phyloP scores from a whole-genome alignment of 345 rosid genomes.

The Citrus australasica region DNA sequence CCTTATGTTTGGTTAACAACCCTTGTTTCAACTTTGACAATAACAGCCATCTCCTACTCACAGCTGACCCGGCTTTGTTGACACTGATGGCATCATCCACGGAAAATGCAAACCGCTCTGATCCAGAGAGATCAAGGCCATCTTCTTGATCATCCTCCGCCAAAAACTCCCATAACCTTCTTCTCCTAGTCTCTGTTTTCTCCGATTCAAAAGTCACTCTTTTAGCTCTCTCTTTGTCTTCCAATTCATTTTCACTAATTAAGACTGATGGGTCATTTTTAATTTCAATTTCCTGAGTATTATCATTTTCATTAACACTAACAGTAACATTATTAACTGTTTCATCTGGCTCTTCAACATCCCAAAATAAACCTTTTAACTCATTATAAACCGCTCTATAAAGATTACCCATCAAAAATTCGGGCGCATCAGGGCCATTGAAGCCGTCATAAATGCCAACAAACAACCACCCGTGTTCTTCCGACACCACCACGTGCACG shows the following conservation, averaged over 20 bases:
- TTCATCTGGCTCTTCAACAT: constrained; percentile 42
- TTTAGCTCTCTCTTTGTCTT: constrained; percentile 35
- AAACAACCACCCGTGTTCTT: constrained; percentile 96
- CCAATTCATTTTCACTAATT: constrained; percentile 20
- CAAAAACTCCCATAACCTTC: constrained; percentile 75
- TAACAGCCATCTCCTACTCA: constrained; percentile 75
- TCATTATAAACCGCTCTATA: constrained; percentile 86
- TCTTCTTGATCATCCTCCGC: constrained; percentile 83
- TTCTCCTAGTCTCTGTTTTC: constrained; percentile 48
- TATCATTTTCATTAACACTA: background rate
- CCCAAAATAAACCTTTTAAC: constrained; percentile 93
- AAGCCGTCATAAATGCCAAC: constrained; percentile 97
- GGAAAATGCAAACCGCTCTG: constrained; percentile 87
- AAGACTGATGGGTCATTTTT: constrained; percentile 17
- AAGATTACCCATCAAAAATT: constrained; percentile 95
- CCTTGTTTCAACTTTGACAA: constrained; percentile 85
- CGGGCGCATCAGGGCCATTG: constrained; percentile 97
- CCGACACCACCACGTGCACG: constrained; percentile 92
- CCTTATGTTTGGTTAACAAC: constrained; percentile 63
- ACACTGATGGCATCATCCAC: constrained; percentile 78
- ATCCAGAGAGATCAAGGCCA: constrained; percentile 92
- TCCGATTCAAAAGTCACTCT: constrained; percentile 56
- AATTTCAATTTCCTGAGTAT: constrained; percentile 18
- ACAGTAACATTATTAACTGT: background rate
- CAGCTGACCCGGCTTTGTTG: constrained; percentile 60